phyloP scores from a whole-genome alignment of 257 asterid genomes.

The Solanum lignicaule region DNA sequence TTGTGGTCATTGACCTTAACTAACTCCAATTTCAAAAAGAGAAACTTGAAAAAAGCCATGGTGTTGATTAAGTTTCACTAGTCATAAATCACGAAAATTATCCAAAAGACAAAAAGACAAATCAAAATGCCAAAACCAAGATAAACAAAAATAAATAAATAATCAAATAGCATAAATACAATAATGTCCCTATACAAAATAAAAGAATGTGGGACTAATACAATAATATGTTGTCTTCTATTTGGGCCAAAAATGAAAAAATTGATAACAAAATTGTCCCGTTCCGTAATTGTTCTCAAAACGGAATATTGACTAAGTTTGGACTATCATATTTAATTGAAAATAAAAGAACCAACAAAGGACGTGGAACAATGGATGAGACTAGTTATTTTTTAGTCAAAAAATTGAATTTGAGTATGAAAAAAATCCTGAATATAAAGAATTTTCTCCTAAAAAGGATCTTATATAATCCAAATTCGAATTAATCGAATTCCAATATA shows the following conservation, averaged over 20 bases:
- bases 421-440: fast-evolving
- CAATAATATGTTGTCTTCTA: neutral
- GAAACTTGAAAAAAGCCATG: neutral
- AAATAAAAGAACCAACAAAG: neutral
- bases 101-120: neutral
- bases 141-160: neutral
- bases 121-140: neutral
- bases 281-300: neutral
- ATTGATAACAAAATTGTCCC: neutral
- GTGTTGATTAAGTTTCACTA: neutral
- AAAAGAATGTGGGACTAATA: neutral
- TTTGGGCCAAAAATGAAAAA: neutral
- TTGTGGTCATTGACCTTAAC: neutral
- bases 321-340: neutral
- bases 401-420: too few species aligned
- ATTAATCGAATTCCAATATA: too few species aligned
- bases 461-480: fast-evolving
- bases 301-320: constrained; percentile 19
- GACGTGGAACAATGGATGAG: neutral
- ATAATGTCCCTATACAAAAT: neutral
- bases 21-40: neutral
- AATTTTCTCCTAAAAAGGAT: neutral
- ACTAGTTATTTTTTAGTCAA: too few species aligned
- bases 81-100: neutral
- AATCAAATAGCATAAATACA: neutral